Base-by-base conservation (phyloP, 1,284 basidiomycete species). In the Malassezia brasiliensis region DNA sequence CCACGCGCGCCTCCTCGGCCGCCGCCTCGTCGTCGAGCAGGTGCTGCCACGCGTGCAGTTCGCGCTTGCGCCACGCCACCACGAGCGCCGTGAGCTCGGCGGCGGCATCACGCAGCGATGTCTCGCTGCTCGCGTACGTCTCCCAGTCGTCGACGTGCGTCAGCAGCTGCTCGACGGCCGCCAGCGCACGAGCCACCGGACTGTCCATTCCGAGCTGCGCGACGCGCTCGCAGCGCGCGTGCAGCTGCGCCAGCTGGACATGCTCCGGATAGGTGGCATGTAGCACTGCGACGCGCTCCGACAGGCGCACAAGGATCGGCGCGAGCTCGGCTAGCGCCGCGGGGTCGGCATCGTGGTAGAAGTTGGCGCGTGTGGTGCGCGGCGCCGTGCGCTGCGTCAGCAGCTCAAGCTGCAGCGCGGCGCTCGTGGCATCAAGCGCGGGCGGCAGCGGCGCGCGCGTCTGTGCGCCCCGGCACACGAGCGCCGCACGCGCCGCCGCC, bases 131-230 rank as follows among this genome's bases (percentile, higher is more conserved):
- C 11, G 93, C 86, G 66, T 88, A 98, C 66, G 85, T 85, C 74
- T 98, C 90, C 94, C 94, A 99, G 71, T 98, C 94, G 60, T 94
- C 88, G 10, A 85, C 88, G 62, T 94, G 88, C 40, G 85, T 69
- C 2, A 98, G 78, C 11, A 99, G 79, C 60, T 87, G 85, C 75
- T 99, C 94, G 40, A 96, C 74, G 2, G 85, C 84, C 0, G 88
- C 81, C 17, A 99, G 80, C 19, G 93, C 77, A 69, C 85, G 85
- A 6, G 93, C 90, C 5, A 96, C 78, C 0, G 94, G 85, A 61
- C 83, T 85, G 44, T 81, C 78, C 5, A 87, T 77, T 51, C 82
- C 79, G 17, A 93, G 78, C 0, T 77, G 74, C 38, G 90, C 77
- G 47, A 93, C 80, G 6, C 79, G 77, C 35, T 86, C 80, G 67